A percentile compares a stretch with the other conserved stretches of the same genome.
Evolutionary conservation across 495 filamentous ascomycete species (phyloP).

Genomic region (Neurospora tetrasperma): DNA sequence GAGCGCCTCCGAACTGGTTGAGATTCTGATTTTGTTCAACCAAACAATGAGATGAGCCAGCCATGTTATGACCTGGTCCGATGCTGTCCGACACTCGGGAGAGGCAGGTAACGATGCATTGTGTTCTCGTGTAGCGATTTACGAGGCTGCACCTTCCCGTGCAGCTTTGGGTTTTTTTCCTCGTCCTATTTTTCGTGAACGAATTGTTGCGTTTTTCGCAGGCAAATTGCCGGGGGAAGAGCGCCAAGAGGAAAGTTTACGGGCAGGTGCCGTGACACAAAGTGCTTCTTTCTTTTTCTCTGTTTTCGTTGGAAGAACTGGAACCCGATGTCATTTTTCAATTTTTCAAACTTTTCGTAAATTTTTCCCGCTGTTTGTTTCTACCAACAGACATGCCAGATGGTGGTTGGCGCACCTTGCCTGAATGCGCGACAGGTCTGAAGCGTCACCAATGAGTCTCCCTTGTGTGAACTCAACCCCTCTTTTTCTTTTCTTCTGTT

Average conservation of each 20-base stretch:
- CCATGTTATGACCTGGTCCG: background rate
- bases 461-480: background rate
- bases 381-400: background rate
- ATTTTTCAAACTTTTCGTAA: too few relatives aligned
- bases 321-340: background rate
- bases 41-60: background rate
- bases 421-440: background rate
- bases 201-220: too few relatives aligned
- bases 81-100: background rate
- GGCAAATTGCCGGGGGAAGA: background rate
- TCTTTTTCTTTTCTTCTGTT: background rate
- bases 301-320: background rate
- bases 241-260: background rate
- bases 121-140: background rate
- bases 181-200: too few relatives aligned
- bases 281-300: background rate
- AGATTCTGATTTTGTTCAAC: background rate
- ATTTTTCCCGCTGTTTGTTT: too few relatives aligned
- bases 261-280: background rate
- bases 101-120: background rate
- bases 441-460: background rate
- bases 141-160: background rate
- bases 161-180: too few relatives aligned
- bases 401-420: background rate
- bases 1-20: background rate